These are phyloP conservation scores for Polytrichum commune DNA, from an alignment of 225 moss, liverwort and hornwort genomes.

Conservation along the genomic window DNA sequence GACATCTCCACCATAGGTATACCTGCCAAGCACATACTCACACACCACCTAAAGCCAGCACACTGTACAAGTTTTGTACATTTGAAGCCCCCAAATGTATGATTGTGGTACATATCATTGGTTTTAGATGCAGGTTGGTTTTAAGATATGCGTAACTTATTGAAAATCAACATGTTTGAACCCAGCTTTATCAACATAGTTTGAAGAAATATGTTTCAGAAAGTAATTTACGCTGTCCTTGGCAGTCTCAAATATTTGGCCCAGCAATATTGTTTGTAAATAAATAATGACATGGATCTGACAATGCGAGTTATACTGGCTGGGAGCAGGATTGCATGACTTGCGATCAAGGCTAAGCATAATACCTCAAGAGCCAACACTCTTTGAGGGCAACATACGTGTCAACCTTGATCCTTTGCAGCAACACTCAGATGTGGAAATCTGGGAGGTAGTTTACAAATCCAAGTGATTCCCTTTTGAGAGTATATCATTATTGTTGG, in stretches of 20 bases:
- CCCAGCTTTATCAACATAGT: no score
- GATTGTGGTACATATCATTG: no score
- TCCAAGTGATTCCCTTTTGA: neutral
- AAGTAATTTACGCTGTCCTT: neutral
- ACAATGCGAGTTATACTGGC: neutral
- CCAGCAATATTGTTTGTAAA: neutral
- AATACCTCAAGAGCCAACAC: conserved; percentile 63
- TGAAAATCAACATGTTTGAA: no score
- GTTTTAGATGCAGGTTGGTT: no score
- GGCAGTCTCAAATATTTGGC: neutral
- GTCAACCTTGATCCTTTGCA: conserved; percentile 46
- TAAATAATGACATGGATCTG: neutral
- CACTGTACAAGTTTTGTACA: no score
- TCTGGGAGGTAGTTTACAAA: conserved; percentile 43
- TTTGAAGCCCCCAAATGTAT: no score
- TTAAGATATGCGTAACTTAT: no score
- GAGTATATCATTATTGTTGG: neutral
- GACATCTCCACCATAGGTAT: conserved; percentile 51
- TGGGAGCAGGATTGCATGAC: conserved; percentile 34
- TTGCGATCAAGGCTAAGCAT: conserved; percentile 42
- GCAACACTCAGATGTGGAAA: conserved; percentile 35
- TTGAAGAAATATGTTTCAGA: neutral
- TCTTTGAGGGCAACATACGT: conserved; percentile 53
- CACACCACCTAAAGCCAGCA: neutral
- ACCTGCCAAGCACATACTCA: neutral